Evolutionary conservation across 495 filamentous ascomycete genomes (phyloP).

Genomic region (Sabuloglossum arenarium): DNA sequence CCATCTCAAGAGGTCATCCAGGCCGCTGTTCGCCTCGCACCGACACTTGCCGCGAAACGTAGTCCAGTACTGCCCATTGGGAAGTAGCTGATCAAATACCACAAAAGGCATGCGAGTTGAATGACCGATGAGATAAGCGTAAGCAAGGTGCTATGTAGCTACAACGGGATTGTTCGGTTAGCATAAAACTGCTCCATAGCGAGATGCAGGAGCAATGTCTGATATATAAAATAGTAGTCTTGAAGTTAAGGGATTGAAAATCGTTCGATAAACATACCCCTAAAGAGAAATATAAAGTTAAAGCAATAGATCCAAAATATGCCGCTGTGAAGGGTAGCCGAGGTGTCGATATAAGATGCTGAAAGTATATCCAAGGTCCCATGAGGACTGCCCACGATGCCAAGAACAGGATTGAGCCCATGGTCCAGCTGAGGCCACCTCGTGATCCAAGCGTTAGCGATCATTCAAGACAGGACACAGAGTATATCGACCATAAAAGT

Average conservation of each 20-base stretch:
- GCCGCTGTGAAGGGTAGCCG: slow-evolving; percentile 87
- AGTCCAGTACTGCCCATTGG: slow-evolving; percentile 86
- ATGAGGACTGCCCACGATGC: slow-evolving; percentile 86
- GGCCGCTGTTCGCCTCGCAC: slow-evolving; percentile 58
- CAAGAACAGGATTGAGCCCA: slow-evolving; percentile 79
- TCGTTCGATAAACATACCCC: slow-evolving; percentile 40
- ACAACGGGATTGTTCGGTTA: slow-evolving; percentile 3
- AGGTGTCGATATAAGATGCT: slow-evolving; percentile 66
- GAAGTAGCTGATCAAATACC: slow-evolving; percentile 97
- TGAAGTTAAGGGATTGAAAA: neutral
- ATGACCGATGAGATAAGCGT: slow-evolving; percentile 66
- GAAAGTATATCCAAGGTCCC: slow-evolving; percentile 62
- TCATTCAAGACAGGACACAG: neutral
- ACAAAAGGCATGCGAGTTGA: slow-evolving; percentile 63
- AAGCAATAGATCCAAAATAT: slow-evolving; percentile 83
- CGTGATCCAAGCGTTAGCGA: neutral
- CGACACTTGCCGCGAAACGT: slow-evolving; percentile 68
- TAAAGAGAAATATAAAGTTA: slow-evolving; percentile 82
- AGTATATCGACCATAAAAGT: neutral
- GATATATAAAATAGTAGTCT: neutral
- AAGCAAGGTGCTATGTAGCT: slow-evolving; percentile 64
- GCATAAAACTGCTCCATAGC: neutral
- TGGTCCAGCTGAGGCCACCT: slow-evolving; percentile 52
- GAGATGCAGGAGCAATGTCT: neutral
- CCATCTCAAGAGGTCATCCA: slow-evolving; percentile 61